Percentiles rank a stretch among this genome's conserved stretches.
These are phyloP conservation scores for Vachellia pachyceras DNA, from an alignment of 306 rosid genomes.

Conservation along the genomic window DNA sequence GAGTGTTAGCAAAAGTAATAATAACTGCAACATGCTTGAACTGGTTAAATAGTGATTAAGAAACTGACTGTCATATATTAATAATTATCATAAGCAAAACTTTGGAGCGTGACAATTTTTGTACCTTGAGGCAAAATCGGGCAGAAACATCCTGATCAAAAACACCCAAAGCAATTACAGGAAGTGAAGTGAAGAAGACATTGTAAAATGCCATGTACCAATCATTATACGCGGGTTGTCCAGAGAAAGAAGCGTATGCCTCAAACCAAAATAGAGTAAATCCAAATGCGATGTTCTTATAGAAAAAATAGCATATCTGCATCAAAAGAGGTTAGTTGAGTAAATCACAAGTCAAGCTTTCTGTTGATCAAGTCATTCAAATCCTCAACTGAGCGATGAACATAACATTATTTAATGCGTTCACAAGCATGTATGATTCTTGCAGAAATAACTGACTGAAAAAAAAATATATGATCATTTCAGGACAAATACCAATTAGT, in stretches of 20 bases:
- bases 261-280: conserved; percentile 92
- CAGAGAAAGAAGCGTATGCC: conserved; percentile 84
- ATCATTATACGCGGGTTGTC: conserved; percentile 84
- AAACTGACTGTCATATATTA: neutral
- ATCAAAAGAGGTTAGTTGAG: conserved; percentile 22
- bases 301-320: conserved; percentile 98
- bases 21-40: neutral
- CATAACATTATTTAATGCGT: neutral
- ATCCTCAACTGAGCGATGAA: conserved; percentile 19
- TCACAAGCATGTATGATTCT: neutral
- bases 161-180: conserved; percentile 86
- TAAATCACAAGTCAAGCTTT: conserved; percentile 21
- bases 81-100: neutral
- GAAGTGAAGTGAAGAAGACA: conserved; percentile 94
- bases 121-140: conserved; percentile 79
- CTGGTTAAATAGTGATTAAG: neutral
- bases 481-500: conserved; percentile 8
- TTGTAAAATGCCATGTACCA: conserved; percentile 96
- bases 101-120: conserved; percentile 10
- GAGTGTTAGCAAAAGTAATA: neutral
- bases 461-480: conserved; percentile 5
- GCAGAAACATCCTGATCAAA: conserved; percentile 96
- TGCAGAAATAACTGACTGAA: neutral
- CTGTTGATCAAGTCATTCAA: neutral
- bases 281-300: conserved; percentile 87